These are phyloP conservation scores for Populus trichocarpa DNA, from an alignment of 441 rosid genomes.

Conservation along the genomic window DNA sequence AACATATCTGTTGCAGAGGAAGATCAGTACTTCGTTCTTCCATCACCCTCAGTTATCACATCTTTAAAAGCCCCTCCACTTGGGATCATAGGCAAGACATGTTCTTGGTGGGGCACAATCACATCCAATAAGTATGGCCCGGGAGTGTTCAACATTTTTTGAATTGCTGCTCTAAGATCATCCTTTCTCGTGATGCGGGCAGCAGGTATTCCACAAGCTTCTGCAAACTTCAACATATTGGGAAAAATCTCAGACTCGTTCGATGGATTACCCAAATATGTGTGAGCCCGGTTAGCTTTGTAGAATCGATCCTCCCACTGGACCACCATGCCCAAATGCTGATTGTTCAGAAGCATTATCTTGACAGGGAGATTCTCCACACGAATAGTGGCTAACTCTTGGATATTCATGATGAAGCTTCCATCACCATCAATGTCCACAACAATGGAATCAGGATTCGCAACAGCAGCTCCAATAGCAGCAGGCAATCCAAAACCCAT, in stretches of 20 bases:
- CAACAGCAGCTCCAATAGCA: constrained; percentile 94
- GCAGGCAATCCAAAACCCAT: constrained; percentile 99
- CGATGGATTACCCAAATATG: constrained; percentile 76
- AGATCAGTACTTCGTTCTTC: constrained; percentile 41
- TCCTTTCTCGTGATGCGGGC: constrained; percentile 70
- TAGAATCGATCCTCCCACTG: constrained; percentile 97
- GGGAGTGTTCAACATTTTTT: constrained; percentile 84
- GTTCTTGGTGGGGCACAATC: constrained; percentile 94
- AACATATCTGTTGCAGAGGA: neutral
- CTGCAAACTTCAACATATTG: constrained; percentile 76
- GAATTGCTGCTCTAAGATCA: constrained; percentile 64
- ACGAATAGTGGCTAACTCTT: constrained; percentile 78
- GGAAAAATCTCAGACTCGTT: constrained; percentile 74
- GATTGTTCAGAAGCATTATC: constrained; percentile 76
- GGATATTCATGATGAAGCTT: constrained; percentile 90
- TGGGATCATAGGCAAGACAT: constrained; percentile 95
- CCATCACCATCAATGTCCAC: constrained; percentile 98
- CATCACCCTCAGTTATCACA: constrained; percentile 83
- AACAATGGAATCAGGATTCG: constrained; percentile 68
- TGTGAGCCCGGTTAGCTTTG: constrained; percentile 90
- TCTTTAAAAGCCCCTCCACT: constrained; percentile 87
- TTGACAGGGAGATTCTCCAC: constrained; percentile 88
- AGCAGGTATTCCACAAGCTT: constrained; percentile 81
- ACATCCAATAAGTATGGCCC: constrained; percentile 90
- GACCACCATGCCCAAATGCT: constrained; percentile 95